Conservation (phyloP, 495 filamentous ascomycete genomes). For the Aspergillus sclerotioniger region DNA sequence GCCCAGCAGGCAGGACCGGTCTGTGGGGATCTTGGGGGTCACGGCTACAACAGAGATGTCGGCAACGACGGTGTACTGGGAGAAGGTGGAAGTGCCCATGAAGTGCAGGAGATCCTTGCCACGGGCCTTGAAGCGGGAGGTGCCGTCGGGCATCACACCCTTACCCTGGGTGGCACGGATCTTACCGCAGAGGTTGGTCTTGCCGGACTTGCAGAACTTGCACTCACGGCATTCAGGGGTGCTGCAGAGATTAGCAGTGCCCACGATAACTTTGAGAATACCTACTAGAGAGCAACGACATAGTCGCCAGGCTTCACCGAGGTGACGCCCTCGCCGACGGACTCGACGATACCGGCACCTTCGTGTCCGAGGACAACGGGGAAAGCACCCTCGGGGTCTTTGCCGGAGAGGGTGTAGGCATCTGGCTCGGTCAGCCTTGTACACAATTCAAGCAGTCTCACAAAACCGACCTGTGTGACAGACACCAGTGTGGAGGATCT, state of each 20-base stretch:
- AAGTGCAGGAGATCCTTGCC: slow-evolving; percentile 95
- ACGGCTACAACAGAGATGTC: slow-evolving; percentile 98
- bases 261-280: slow-evolving; percentile 3
- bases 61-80: slow-evolving; percentile 96
- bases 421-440: slow-evolving; percentile 49
- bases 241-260: slow-evolving; percentile 42
- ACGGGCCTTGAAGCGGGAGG: slow-evolving; percentile 89
- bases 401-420: slow-evolving; percentile 96
- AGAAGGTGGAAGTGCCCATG: slow-evolving; percentile 99
- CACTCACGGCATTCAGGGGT: slow-evolving; percentile 96
- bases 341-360: slow-evolving; percentile 95
- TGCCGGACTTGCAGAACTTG: slow-evolving; percentile 99
- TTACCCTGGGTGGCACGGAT: slow-evolving; percentile 94
- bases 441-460: slow-evolving; percentile 3
- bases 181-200: slow-evolving; percentile 99
- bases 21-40: slow-evolving; percentile 87
- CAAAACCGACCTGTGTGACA: slow-evolving; percentile 82
- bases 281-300: slow-evolving; percentile 93
- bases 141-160: slow-evolving; percentile 97
- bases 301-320: slow-evolving; percentile 78
- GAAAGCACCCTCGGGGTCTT: slow-evolving; percentile 98
- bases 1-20: slow-evolving; percentile 91
- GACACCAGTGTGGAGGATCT: slow-evolving; percentile 95
- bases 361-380: slow-evolving; percentile 95
- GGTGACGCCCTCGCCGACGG: slow-evolving; percentile 92